phyloP scores from a whole-genome alignment of 495 filamentous ascomycete species.

The Aspergillus haitiensis region DNA sequence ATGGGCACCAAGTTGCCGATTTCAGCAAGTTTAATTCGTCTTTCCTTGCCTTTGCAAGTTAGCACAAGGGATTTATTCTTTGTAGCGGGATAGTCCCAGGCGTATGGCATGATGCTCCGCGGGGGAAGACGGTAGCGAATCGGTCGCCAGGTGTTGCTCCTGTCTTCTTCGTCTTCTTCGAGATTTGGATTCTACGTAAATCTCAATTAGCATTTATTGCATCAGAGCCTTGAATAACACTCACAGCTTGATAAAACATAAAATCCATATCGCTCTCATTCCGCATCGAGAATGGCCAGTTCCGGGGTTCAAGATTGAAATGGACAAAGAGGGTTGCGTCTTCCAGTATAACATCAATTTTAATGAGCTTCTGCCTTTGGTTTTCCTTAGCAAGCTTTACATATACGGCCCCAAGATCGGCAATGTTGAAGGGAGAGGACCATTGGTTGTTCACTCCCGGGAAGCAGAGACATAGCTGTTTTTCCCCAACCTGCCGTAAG shows the following conservation, averaged over 20 bases:
- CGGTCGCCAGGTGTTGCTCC: slow-evolving; percentile 77
- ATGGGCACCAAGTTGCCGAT: slow-evolving; percentile 93
- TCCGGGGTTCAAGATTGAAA: slow-evolving; percentile 81
- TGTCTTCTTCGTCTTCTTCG: slow-evolving; percentile 81
- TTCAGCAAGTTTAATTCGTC: slow-evolving; percentile 90
- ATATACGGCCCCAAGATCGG: slow-evolving; percentile 85
- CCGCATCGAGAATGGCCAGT: slow-evolving; percentile 98
- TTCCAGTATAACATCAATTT: slow-evolving; percentile 88
- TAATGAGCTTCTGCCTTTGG: slow-evolving; percentile 83
- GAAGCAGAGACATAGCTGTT: slow-evolving; percentile 91
- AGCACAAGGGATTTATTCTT: slow-evolving; percentile 91
- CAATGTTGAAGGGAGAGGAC: slow-evolving; percentile 97
- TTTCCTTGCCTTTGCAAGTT: slow-evolving; percentile 72
- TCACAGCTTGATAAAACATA: slow-evolving; percentile 79
- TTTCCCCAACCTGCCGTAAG: slow-evolving; percentile 71
- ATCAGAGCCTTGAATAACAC: not conserved
- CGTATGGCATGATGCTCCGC: slow-evolving; percentile 98
- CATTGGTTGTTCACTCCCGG: slow-evolving; percentile 95
- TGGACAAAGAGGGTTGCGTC: slow-evolving; percentile 90
- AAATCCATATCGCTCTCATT: slow-evolving; percentile 97
- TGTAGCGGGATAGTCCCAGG: slow-evolving; percentile 98
- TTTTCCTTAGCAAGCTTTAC: slow-evolving; percentile 89
- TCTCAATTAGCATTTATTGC: slow-evolving; percentile 5
- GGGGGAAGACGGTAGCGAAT: slow-evolving; percentile 92
- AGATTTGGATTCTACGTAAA: slow-evolving; percentile 56